Percentiles rank a stretch among this genome's conserved stretches.
Conservation (phyloP, 2,329 filamentous ascomycete genomes). For the Colletotrichum liaoningense region DNA sequence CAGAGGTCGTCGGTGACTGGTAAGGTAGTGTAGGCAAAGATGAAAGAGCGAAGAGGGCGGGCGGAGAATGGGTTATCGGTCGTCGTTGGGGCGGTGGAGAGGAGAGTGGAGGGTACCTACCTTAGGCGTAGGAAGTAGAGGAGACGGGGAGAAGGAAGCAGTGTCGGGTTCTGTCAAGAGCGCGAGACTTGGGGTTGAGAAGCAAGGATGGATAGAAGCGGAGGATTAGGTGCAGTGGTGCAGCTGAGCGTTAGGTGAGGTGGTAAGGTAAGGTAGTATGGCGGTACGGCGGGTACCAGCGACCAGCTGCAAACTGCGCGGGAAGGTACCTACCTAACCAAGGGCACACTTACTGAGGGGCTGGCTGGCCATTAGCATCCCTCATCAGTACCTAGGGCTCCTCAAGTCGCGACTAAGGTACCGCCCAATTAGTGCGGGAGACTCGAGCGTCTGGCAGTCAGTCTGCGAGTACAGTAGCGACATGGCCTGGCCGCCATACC, state of each 20-base stretch:
- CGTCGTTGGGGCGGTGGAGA: neutral
- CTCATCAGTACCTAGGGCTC: too few species aligned
- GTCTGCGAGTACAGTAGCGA: neutral
- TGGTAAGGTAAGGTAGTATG: too few species aligned
- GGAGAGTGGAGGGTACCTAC: neutral
- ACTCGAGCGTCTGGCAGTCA: neutral
- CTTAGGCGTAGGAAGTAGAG: neutral
- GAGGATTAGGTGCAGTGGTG: neutral
- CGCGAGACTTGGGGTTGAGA: neutral
- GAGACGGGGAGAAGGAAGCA: neutral
- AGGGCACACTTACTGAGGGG: too few species aligned
- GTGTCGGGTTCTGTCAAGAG: neutral
- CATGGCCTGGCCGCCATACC: constrained; percentile 26
- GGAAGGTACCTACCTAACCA: neutral
- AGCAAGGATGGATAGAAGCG: neutral
- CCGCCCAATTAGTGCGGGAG: too few species aligned
- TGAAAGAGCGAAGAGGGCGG: constrained; percentile 1
- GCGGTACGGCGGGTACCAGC: too few species aligned
- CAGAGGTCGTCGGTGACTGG: neutral
- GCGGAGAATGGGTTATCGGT: neutral
- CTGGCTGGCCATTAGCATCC: too few species aligned
- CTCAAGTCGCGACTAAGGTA: too few species aligned
- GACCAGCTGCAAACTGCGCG: neutral
- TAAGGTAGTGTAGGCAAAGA: neutral
- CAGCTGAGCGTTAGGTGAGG: too few species aligned